Evolutionary conservation across 768 basidiomycete species (phyloP).

Genomic region (Suillus subaureus): DNA sequence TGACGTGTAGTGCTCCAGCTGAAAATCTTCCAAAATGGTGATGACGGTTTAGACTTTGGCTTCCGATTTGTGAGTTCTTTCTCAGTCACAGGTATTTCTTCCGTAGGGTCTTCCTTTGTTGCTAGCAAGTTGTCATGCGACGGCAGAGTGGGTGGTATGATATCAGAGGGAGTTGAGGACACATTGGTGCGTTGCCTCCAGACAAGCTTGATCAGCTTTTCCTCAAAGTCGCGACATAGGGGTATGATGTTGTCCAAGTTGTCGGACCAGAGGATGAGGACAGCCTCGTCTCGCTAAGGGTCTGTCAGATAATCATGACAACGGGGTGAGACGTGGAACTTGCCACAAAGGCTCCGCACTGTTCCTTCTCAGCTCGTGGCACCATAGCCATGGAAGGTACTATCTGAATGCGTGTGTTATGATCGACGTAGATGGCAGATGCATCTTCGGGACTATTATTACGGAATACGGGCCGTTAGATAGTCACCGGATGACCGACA

Average conservation of each 20-base stretch:
- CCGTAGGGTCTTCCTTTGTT: slow-evolving; percentile 25
- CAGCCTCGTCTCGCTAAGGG: slow-evolving; percentile 75
- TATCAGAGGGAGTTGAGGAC: slow-evolving; percentile 39
- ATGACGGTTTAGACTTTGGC: background rate
- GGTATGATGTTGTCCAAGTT: slow-evolving; percentile 79
- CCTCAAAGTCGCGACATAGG: slow-evolving; percentile 70
- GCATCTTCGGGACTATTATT: slow-evolving; percentile 56
- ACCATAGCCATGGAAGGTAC: slow-evolving; percentile 69
- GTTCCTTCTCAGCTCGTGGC: slow-evolving; percentile 84
- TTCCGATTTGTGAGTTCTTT: slow-evolving; percentile 5
- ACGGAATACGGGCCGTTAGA: slow-evolving; percentile 10
- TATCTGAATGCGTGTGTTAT: slow-evolving; percentile 85
- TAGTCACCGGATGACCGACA: background rate
- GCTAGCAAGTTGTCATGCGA: slow-evolving; percentile 61
- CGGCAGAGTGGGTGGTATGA: slow-evolving; percentile 47
- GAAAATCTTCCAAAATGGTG: slow-evolving; percentile 27
- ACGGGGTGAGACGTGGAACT: slow-evolving; percentile 26
- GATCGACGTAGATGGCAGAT: slow-evolving; percentile 67
- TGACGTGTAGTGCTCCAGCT: slow-evolving; percentile 53
- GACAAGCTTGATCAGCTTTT: slow-evolving; percentile 78
- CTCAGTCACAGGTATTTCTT: slow-evolving; percentile 13
- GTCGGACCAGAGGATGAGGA: slow-evolving; percentile 85
- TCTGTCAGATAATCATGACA: slow-evolving; percentile 1
- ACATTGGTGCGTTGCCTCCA: slow-evolving; percentile 55
- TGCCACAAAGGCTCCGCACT: slow-evolving; percentile 87